Evolutionary conservation across 768 basidiomycete genomes (phyloP), one percentile per base, ranked within the genome.

Genomic region (Lyophyllum semitale): DNA sequence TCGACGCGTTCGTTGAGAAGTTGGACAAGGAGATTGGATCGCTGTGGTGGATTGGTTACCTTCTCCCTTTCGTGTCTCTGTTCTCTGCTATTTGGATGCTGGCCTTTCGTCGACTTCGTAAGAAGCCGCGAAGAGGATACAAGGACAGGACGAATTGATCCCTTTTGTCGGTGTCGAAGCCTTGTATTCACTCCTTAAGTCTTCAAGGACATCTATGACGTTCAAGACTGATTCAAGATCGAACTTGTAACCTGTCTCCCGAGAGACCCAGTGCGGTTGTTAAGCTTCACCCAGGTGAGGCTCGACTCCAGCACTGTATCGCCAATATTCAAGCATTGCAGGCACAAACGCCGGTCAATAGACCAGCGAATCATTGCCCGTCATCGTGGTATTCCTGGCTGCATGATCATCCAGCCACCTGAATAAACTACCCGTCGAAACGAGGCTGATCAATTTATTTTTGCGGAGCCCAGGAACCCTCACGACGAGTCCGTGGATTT

Each of bases 11-110:
- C 67, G 57, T 85, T 8, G 64, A 65, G 41, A 68, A 65, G 48
- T 57, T 84, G 8, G 73, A 79, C 48, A 74, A 71, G 35, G 72
- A 78, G 17, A 77, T 72, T 0, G 84, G 87, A 8, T 81, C 82
- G 79, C 64, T 68, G 4, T 88, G 87, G 87, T 64, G 78, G 50
- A 26, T 88, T 27, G 63, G 50, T 20, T 63, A 59, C 27, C 25
- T 63, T n/a, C 35, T 59, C 44, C 63, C 63, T n/a, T 59, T 61
- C 41, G 40, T 61, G 12, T 56, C 63, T 15, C 20, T 63, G 29
- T 48, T 63, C 17, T 59, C 60, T 17, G 63, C 60, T 15, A 35
- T 55, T 11, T 50, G 53, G 46, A 20, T 59, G 12, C 23, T 63
- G 51, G 53, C 46, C 6, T 41, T 43, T 23, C 63, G 63, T 45